Evolutionary conservation across 2,329 filamentous ascomycete species (phyloP).

Genomic region (Colletotrichum karsti): DNA sequence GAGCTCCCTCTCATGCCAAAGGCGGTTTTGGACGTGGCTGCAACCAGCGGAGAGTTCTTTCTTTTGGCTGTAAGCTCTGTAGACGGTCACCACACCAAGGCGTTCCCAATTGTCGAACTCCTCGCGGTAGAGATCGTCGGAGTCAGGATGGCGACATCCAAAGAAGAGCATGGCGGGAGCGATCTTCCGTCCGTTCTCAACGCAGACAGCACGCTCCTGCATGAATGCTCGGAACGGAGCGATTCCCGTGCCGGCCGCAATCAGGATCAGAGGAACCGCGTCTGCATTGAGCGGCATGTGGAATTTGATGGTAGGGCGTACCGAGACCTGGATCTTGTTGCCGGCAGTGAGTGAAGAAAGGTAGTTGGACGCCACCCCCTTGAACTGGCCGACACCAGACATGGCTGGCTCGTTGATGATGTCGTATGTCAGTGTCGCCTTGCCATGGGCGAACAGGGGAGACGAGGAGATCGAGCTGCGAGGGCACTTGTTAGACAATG

Average conservation of each 20-base stretch:
- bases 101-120: constrained; percentile 33
- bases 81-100: constrained; percentile 61
- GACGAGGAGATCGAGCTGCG: constrained; percentile 75
- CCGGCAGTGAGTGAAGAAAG: constrained; percentile 56
- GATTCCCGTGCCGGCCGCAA: constrained; percentile 59
- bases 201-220: constrained; percentile 46
- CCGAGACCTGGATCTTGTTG: constrained; percentile 59
- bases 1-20: constrained; percentile 44
- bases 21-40: constrained; percentile 57
- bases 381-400: constrained; percentile 56
- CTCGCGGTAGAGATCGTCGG: constrained; percentile 43
- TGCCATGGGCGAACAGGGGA: constrained; percentile 62
- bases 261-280: constrained; percentile 47
- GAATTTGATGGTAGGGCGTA: constrained; percentile 52
- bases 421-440: constrained; percentile 69
- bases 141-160: constrained; percentile 45
- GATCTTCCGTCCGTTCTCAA: constrained; percentile 42
- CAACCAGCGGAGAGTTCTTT: constrained; percentile 60
- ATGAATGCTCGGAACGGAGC: constrained; percentile 49
- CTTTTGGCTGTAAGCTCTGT: constrained; percentile 61
- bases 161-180: constrained; percentile 50
- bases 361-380: constrained; percentile 70
- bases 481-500: too few relatives aligned
- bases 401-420: constrained; percentile 63
- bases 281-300: constrained; percentile 48